Evolutionary conservation across 2,329 filamentous ascomycete species (phyloP).

Genomic region (Apiospora rasikravindrae): DNA sequence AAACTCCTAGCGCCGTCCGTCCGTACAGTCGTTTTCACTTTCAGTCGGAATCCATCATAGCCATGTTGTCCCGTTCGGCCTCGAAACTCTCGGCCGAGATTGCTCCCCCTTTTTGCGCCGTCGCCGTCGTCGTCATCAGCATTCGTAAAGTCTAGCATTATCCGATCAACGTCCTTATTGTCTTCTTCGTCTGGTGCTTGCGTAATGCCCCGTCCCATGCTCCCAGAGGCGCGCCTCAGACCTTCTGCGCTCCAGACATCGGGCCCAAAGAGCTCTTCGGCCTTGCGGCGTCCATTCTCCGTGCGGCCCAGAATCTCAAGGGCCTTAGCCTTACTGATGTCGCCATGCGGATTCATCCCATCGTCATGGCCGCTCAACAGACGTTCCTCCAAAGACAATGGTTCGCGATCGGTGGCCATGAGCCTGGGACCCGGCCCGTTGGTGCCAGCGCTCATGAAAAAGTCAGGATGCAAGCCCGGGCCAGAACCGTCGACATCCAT

Average conservation of each 20-base stretch:
- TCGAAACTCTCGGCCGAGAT: constrained; percentile 42
- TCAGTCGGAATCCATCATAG: constrained; percentile 42
- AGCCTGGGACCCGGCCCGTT: constrained; percentile 48
- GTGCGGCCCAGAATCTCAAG: constrained; percentile 59
- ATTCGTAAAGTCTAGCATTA: constrained; percentile 63
- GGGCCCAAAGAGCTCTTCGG: constrained; percentile 56
- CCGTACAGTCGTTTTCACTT: background rate
- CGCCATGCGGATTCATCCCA: constrained; percentile 50
- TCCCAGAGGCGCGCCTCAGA: constrained; percentile 33
- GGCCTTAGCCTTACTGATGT: constrained; percentile 54
- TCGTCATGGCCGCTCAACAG: constrained; percentile 55
- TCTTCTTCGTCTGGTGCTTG: constrained; percentile 45
- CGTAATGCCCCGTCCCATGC: constrained; percentile 29
- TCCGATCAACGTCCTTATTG: constrained; percentile 56
- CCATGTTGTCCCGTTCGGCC: constrained; percentile 40
- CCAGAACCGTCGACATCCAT: constrained; percentile 45
- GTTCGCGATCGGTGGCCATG: constrained; percentile 43
- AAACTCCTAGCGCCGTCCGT: constrained; percentile 18
- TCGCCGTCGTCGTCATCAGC: constrained; percentile 55
- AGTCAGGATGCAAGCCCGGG: constrained; percentile 47
- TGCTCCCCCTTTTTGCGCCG: constrained; percentile 40
- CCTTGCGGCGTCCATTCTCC: constrained; percentile 54
- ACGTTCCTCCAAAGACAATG: constrained; percentile 55
- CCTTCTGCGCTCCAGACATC: constrained; percentile 49
- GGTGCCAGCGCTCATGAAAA: constrained; percentile 45